A percentile compares a stretch with the other conserved stretches of the same genome.
Evolutionary conservation across 2,329 filamentous ascomycete genomes (phyloP).

Genomic region (Herpotrichia juniperi): DNA sequence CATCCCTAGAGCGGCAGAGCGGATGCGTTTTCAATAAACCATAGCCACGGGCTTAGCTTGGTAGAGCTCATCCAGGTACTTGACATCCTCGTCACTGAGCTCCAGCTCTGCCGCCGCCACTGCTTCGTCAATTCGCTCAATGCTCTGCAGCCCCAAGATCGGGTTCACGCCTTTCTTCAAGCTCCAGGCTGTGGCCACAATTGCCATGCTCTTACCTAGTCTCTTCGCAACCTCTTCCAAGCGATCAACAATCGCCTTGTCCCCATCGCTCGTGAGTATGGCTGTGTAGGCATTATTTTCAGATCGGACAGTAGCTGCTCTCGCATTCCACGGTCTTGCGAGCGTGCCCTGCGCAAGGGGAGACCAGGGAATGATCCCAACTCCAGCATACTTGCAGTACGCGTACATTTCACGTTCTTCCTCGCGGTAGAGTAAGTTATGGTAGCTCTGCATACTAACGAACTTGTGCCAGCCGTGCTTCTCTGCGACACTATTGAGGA

Average conservation of each 20-base stretch:
- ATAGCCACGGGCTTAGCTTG: slow-evolving; percentile 23
- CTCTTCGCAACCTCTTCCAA: slow-evolving; percentile 49
- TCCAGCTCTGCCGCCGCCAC: slow-evolving; percentile 19
- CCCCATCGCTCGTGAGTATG: slow-evolving; percentile 39
- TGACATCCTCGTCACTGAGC: slow-evolving; percentile 31
- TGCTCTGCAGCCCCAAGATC: slow-evolving; percentile 32
- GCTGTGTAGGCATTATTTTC: slow-evolving; percentile 29
- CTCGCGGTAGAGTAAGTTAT: slow-evolving; percentile 55
- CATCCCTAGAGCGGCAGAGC: not conserved
- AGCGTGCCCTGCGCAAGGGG: slow-evolving; percentile 45
- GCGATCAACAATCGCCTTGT: slow-evolving; percentile 44
- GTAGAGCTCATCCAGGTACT: slow-evolving; percentile 33
- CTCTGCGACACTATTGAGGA: slow-evolving; percentile 50
- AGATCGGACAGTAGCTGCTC: slow-evolving; percentile 39
- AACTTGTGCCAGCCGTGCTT: slow-evolving; percentile 53
- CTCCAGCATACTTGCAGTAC: slow-evolving; percentile 26
- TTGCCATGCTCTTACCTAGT: slow-evolving; percentile 35
- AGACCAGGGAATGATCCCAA: slow-evolving; percentile 37
- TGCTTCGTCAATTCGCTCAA: slow-evolving; percentile 36
- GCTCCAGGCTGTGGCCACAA: slow-evolving; percentile 32
- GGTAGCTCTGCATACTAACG: slow-evolving; percentile 55
- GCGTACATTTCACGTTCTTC: slow-evolving; percentile 48
- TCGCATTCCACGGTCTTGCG: slow-evolving; percentile 47
- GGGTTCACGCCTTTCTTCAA: slow-evolving; percentile 31
- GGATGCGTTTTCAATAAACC: slow-evolving; percentile 2